Percentiles rank a stretch among this genome's conserved stretches.
phyloP scores from a whole-genome alignment of 495 filamentous ascomycete species.

The Penicillium cataractarum region DNA sequence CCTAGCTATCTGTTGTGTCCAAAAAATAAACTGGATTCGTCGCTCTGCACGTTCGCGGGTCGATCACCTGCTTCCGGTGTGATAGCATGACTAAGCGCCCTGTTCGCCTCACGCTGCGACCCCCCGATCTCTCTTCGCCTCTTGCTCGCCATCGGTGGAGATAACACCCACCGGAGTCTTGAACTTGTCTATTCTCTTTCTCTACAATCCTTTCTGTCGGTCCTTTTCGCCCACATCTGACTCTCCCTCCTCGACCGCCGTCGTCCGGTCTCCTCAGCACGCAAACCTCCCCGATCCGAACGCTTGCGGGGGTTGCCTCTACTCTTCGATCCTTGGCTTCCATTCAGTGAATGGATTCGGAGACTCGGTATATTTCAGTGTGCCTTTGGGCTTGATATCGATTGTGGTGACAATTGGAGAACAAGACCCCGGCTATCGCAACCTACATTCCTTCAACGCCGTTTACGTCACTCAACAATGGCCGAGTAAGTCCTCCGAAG shows the following conservation, averaged over 20 bases:
- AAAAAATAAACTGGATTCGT: slow-evolving; percentile 4
- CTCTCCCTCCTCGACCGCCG: slow-evolving; percentile 3
- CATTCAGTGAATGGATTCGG: slow-evolving; percentile 28
- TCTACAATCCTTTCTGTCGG: slow-evolving; percentile 14
- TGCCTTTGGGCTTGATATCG: slow-evolving; percentile 18
- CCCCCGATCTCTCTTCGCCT: slow-evolving; percentile 15
- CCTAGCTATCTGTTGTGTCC: too few species aligned
- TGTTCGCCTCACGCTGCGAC: slow-evolving; percentile 5
- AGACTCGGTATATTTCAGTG: slow-evolving; percentile 4
- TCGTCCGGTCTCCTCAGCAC: slow-evolving; percentile 8
- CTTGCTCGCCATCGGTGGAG: slow-evolving; percentile 14
- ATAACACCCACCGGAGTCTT: slow-evolving; percentile 13
- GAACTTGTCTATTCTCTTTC: background rate
- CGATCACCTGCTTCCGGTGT: slow-evolving; percentile 14
- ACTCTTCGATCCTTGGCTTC: slow-evolving; percentile 5
- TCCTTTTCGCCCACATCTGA: slow-evolving; percentile 14
- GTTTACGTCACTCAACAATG: slow-evolving; percentile 43
- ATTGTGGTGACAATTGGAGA: slow-evolving; percentile 7
- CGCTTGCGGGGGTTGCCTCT: slow-evolving; percentile 25
- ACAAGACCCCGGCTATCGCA: slow-evolving; percentile 1
- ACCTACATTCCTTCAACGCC: slow-evolving; percentile 29
- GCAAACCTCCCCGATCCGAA: slow-evolving; percentile 6
- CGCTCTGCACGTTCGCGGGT: slow-evolving; percentile 11
- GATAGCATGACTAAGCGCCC: slow-evolving; percentile 25
- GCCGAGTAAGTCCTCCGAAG: slow-evolving; percentile 47